Percentiles rank a stretch among this genome's conserved stretches.
These are phyloP conservation scores for Trypanosoma scelopori DNA, from an alignment of 208 protist species.

Conservation along the genomic window DNA sequence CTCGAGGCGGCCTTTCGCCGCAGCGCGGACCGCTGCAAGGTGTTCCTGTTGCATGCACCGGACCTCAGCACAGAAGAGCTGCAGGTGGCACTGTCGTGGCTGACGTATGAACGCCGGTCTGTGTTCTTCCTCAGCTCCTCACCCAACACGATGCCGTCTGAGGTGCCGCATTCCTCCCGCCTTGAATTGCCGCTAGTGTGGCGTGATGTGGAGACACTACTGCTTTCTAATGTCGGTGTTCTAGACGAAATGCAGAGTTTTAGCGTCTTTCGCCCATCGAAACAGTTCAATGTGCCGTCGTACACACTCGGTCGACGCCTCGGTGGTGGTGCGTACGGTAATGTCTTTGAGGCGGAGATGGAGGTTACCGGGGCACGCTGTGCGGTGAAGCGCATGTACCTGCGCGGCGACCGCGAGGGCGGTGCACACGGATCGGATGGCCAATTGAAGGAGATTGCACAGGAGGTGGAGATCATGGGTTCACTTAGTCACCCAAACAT, in stretches of 20 bases:
- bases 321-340: conserved; percentile 76
- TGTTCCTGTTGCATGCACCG: conserved; percentile 60
- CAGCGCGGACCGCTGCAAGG: conserved; percentile 58
- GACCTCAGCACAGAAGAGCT: conserved; percentile 42
- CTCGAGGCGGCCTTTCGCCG: conserved; percentile 48
- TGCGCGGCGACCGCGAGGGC: conserved; percentile 38
- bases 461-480: conserved; percentile 85
- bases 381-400: conserved; percentile 85
- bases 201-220: conserved; percentile 38
- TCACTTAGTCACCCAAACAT: conserved; percentile 81
- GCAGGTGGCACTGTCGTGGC: conserved; percentile 45
- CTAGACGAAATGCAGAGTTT: conserved; percentile 38
- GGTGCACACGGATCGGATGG: conserved; percentile 17
- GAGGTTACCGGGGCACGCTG: conserved; percentile 57
- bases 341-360: conserved; percentile 86
- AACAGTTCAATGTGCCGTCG: conserved; percentile 42
- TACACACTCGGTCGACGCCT: conserved; percentile 79
- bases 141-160: conserved; percentile 18
- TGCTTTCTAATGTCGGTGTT: conserved; percentile 52
- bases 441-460: conserved; percentile 73
- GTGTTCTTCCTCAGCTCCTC: conserved; percentile 64
- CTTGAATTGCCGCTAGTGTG: conserved; percentile 48
- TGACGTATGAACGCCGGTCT: conserved; percentile 33
- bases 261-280: conserved; percentile 18
- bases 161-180: conserved; percentile 34